phyloP scores from a whole-genome alignment of 371 early-diverging fungal species.

The Syncephalastrum sp. region DNA sequence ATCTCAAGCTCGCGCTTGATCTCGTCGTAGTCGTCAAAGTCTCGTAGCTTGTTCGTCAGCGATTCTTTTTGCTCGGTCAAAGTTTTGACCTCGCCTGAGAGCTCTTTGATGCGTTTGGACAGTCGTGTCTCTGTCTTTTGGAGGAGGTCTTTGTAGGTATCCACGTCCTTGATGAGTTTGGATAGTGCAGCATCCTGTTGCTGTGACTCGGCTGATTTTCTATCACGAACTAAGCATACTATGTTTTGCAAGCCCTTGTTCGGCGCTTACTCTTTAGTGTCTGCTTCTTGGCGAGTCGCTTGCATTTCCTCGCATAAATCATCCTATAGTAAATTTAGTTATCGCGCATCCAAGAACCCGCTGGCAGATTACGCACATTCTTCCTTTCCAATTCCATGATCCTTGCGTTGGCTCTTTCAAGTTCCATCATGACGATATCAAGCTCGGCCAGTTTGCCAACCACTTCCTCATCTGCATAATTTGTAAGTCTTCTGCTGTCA shows the following conservation, averaged over 20 bases:
- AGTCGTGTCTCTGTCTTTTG: slow-evolving; percentile 47
- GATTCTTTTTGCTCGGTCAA: slow-evolving; percentile 53
- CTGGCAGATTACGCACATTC: slow-evolving; percentile 41
- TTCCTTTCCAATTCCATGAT: slow-evolving; percentile 71
- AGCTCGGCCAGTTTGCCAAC: slow-evolving; percentile 84
- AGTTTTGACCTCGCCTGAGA: slow-evolving; percentile 43
- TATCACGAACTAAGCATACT: not conserved
- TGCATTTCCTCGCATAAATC: slow-evolving; percentile 50
- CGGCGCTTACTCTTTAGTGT: slow-evolving; percentile 7
- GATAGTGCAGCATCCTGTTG: slow-evolving; percentile 45
- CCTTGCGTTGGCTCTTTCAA: slow-evolving; percentile 77
- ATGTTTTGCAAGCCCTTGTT: not conserved
- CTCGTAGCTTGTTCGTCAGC: slow-evolving; percentile 47
- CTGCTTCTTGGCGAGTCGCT: slow-evolving; percentile 25
- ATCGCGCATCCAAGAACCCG: no score
- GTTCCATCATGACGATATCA: slow-evolving; percentile 81
- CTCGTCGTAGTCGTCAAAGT: slow-evolving; percentile 77
- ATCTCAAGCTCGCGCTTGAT: slow-evolving; percentile 85
- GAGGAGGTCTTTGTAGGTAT: slow-evolving; percentile 45
- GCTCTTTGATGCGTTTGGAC: slow-evolving; percentile 50
- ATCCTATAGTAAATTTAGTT: slow-evolving; percentile 14
- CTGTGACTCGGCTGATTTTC: not conserved
- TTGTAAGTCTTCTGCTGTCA: not conserved
- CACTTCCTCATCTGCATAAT: slow-evolving; percentile 69
- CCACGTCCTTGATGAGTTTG: slow-evolving; percentile 54